phyloP scores from a whole-genome alignment of 805 yeast species.

The Maudiozyma serrabonitensis region DNA sequence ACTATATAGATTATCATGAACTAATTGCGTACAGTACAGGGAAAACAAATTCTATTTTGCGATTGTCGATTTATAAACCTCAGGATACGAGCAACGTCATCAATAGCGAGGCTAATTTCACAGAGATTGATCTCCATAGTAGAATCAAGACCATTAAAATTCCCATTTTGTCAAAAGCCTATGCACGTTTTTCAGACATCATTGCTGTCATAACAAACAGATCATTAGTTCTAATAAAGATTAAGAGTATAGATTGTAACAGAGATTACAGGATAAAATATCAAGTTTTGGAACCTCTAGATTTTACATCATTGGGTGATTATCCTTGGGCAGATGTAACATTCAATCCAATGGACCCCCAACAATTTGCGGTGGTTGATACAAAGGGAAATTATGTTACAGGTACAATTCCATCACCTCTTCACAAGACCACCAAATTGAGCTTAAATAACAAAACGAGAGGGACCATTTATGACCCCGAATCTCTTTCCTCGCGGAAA shows the following conservation, averaged over 20 bases:
- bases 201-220: conserved; percentile 33
- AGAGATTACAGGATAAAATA: conserved; percentile 7
- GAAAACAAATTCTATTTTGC: conserved; percentile 11
- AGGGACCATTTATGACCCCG: conserved; percentile 34
- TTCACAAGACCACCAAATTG: conserved; percentile 5
- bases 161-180: conserved; percentile 17
- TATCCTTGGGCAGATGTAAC: conserved; percentile 37
- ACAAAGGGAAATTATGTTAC: conserved; percentile 43
- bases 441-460: conserved; percentile 7
- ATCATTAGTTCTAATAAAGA: conserved; percentile 28
- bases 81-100: background rate
- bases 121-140: conserved; percentile 25
- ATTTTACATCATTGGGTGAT: conserved; percentile 20
- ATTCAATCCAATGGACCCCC: conserved; percentile 35
- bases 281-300: conserved; percentile 18
- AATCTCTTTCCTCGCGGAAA: conserved; percentile 49
- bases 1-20: conserved; percentile 12
- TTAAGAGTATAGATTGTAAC: conserved; percentile 13
- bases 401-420: conserved; percentile 25
- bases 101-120: background rate
- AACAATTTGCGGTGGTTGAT: conserved; percentile 38
- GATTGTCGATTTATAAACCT: conserved; percentile 5
- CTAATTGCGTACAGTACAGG: conserved; percentile 19
- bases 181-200: conserved; percentile 20
- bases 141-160: conserved; percentile 35